Base-by-base conservation (phyloP, 75 land plant genomes). In the Pinus tabuliformis region DNA sequence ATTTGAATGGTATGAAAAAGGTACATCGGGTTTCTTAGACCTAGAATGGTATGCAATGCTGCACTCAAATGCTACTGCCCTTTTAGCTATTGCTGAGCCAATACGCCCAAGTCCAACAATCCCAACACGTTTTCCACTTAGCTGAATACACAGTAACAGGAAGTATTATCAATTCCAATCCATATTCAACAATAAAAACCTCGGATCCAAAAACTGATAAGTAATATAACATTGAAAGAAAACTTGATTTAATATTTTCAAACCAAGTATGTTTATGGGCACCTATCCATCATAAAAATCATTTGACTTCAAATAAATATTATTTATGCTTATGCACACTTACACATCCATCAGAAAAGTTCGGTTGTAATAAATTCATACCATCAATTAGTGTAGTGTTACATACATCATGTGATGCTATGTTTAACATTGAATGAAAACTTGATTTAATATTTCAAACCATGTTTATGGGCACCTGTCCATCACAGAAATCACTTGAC, bases 41-140 rank as follows among this genome's bases (percentile, higher is more conserved):
- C 98, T 90, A 36, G 95, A 84, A 72, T 76, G 76, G 84, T 96
- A 96, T 56, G 81, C 73, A 58, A 96, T 82, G 18, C 88, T 83
- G 88, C 99, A 96, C 45, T 81, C 80, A 60, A 96, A 96, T 62
- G 86, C 98, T 82, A 89, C 93, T 9, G 90, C 91, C 74, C 99
- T 86, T 74, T 80, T 89, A 12, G 99, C 99, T 61, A 95, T 83
- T 16, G 99, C 99, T 13, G 58, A 37, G 20, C 99, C 99, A 73
- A 96, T 96, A 37, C 99, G 86, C 24, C 99, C 99, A 75, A 94
- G 81, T 30, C 99, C 99, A 56, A 96, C 81, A 72, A 96, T 92
- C n/a, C 99, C 99, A 14, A 96, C 86, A 57, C 78, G 77, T 77
- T 92, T 96, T 45, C 99, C 95, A 80, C 89, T 92, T 83, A 92